These are phyloP conservation scores for Moelleriella libera DNA, from an alignment of 2,329 filamentous ascomycete genomes.

Conservation along the genomic window DNA sequence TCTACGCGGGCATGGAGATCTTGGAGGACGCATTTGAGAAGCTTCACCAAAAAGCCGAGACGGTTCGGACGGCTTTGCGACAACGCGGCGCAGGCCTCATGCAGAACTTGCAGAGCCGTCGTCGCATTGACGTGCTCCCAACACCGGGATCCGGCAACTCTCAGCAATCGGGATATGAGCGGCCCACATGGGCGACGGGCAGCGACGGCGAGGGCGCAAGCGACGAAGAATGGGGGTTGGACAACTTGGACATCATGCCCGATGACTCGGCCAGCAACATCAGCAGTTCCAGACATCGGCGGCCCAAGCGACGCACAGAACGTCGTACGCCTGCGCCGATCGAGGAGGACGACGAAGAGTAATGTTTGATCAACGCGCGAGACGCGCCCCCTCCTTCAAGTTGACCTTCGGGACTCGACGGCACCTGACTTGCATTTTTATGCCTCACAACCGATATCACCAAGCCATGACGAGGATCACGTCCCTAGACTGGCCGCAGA, in stretches of 20 bases:
- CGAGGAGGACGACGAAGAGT: conserved; percentile 58
- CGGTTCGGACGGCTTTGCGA: conserved; percentile 63
- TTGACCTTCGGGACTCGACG: too few species aligned
- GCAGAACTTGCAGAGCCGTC: conserved; percentile 46
- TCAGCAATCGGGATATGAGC: conserved; percentile 27
- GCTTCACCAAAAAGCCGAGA: conserved; percentile 74
- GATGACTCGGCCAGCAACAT: conserved; percentile 76
- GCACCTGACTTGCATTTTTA: too few species aligned
- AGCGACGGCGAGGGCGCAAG: conserved; percentile 34
- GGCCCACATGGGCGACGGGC: conserved; percentile 21
- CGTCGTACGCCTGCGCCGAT: conserved; percentile 59
- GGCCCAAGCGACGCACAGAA: conserved; percentile 54
- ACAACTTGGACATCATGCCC: conserved; percentile 51
- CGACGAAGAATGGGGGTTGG: conserved; percentile 44
- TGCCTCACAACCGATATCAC: too few species aligned
- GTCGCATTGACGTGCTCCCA: conserved; percentile 39
- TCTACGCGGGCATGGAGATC: conserved; percentile 86
- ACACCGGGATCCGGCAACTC: conserved; percentile 32
- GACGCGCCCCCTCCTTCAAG: too few species aligned
- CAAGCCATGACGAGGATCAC: too few species aligned
- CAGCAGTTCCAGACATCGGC: conserved; percentile 51
- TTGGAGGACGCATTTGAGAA: conserved; percentile 89
- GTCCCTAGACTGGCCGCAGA: too few species aligned
- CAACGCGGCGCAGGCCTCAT: conserved; percentile 70
- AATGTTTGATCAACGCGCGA: neutral